Conservation (phyloP, 208 protist genomes). For the Naegleria fowleri region DNA sequence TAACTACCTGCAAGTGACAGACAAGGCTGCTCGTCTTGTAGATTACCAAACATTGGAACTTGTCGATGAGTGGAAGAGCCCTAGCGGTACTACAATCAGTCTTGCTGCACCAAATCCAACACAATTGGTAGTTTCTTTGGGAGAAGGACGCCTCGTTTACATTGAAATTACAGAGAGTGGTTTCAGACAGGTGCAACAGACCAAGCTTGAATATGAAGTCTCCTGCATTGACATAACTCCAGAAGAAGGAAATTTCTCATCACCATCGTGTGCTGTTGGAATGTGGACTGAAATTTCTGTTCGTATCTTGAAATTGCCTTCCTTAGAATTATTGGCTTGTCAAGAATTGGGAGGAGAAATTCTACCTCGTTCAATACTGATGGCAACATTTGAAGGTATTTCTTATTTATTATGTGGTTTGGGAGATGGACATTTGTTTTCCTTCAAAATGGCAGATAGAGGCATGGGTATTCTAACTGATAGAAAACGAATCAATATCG, state of each 20-base stretch:
- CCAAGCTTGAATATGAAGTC: constrained; percentile 26
- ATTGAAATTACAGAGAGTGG: neutral
- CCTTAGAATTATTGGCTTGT: neutral
- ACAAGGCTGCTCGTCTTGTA: neutral
- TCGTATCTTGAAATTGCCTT: neutral
- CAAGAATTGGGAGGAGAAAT: neutral
- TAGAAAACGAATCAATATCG: constrained; percentile 18
- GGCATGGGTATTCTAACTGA: neutral
- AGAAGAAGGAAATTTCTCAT: neutral
- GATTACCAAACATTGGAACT: neutral
- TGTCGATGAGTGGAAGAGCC: neutral
- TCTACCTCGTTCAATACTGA: neutral
- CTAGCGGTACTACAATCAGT: neutral
- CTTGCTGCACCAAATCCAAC: neutral
- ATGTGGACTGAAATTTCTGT: constrained; percentile 26
- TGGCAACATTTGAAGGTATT: constrained; percentile 16
- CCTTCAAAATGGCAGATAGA: constrained; percentile 3
- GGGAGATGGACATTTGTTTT: constrained; percentile 20
- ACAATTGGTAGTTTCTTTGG: neutral
- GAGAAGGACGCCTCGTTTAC: neutral
- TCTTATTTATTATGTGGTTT: constrained; percentile 27
- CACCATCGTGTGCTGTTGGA: constrained; percentile 17
- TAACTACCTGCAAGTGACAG: neutral
- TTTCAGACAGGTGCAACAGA: neutral
- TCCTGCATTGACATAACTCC: constrained; percentile 23